These are phyloP conservation scores for Zea luxurians DNA, from an alignment of 176 grass and related monocot genomes.

Conservation along the genomic window DNA sequence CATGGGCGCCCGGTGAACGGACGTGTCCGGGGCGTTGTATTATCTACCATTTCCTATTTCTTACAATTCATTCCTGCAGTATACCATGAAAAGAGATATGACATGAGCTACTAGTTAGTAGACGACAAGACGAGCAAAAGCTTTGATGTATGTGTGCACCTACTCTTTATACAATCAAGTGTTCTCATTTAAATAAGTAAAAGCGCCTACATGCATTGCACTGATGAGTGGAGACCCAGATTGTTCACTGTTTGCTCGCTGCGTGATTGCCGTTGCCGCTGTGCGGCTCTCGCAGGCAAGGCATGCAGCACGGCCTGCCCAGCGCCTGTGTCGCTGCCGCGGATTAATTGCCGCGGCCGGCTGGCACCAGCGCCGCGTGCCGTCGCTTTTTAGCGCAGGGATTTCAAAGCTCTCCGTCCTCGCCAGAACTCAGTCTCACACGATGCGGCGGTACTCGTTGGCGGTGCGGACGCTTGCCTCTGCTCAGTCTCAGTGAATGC, in stretches of 20 bases:
- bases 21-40: background rate
- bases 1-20: background rate
- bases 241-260: background rate
- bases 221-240: background rate
- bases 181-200: background rate
- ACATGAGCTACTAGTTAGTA: background rate
- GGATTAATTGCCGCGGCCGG: slow-evolving; percentile 35
- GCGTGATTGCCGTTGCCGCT: background rate
- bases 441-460: background rate
- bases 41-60: background rate
- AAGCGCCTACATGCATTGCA: background rate
- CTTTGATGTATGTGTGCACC: background rate
- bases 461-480: background rate
- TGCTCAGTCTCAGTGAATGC: slow-evolving; percentile 1
- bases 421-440: background rate
- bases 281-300: background rate
- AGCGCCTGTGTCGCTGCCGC: background rate
- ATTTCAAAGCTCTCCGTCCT: slow-evolving; percentile 5
- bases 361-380: background rate
- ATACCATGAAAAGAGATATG: background rate
- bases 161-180: background rate
- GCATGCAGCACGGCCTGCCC: background rate
- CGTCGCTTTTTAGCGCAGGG: background rate
- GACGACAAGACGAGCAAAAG: background rate
- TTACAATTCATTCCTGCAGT: background rate